Base-by-base conservation (phyloP, 257 asterid species). In the Mitragyna speciosa region DNA sequence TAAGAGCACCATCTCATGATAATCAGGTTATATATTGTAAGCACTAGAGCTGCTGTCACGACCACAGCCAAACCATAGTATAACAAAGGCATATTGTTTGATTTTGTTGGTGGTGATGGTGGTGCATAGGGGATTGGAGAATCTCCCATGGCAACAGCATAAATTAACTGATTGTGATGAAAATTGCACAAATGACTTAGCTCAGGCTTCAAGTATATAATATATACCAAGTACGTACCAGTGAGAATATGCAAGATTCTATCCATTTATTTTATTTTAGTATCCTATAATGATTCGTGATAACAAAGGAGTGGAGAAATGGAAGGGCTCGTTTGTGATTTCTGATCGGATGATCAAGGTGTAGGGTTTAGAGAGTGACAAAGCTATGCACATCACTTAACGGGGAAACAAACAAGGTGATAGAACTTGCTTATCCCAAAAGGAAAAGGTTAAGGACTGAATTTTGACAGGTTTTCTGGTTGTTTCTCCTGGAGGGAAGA, bases 1-100 rank as follows among this genome's bases (percentile, higher is more conserved):
- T 83, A 78, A 2, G 78, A 16, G 79, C 93, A 84, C 84, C 86
- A 86, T 70, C 78, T 83, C 65, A 78, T n/a, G 67, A 56, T 59
- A 11, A 86, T 33, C 63, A 86, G 63, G 81, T 86, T 77, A 83
- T 82, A 86, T 24, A 82, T 43, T 15, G 43, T 82, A 7, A 84
- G 80, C 17, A 86, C 33, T 10, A 82, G 0, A 10, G 72, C 73
- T 14, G 89, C 87, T 5, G 75, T 73, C 26, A 87, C 89, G 1
- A 82, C 72, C 7, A 86, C 75, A 24, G 65, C 77, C 11, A 86
- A 48, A 54, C 84, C 86, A 16, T 85, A 86, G 66, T 84, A 86
- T 26, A 82, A 80, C 72, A 80, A 28, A 6, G 80, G 64, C 78
- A 84, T 70, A 28, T 48, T 69, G 84, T 63, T 73, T 2, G 73